Evolutionary conservation across 257 asterid genomes (phyloP).

Genomic region (Nicotiana tabacum): DNA sequence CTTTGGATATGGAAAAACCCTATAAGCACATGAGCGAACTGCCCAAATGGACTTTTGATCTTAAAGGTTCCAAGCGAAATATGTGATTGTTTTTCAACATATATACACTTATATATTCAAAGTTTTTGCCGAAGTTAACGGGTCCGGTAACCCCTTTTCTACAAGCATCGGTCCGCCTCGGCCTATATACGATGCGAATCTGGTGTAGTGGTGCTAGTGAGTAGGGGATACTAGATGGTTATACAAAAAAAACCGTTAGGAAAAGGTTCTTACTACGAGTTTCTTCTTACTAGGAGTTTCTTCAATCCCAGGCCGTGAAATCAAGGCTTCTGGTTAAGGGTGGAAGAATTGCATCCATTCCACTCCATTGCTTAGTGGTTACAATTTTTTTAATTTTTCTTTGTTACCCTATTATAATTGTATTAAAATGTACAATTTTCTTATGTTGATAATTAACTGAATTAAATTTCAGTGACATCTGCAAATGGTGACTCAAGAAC

Average conservation of each 20-base stretch:
- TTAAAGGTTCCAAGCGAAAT: no score
- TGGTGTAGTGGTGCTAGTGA: not conserved
- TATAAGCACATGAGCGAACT: no score
- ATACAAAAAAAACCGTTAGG: no score
- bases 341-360: not conserved
- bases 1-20: no score
- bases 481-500: not conserved
- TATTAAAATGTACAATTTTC: not conserved
- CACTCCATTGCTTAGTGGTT: not conserved
- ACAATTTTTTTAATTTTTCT: not conserved
- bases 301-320: accelerated
- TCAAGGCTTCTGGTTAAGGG: not conserved
- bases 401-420: not conserved
- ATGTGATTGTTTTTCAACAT: no score
- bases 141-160: accelerated
- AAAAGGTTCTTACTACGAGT: not conserved
- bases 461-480: slow-evolving; percentile 8
- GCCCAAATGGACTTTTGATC: no score
- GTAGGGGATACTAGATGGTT: no score
- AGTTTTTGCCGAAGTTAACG: no score
- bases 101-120: no score
- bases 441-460: not conserved
- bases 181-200: no score
- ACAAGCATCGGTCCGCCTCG: no score
- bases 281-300: not conserved